These are phyloP conservation scores for Zopfochytrium polystomum DNA, from an alignment of 371 early-diverging fungal species.

Conservation along the genomic window DNA sequence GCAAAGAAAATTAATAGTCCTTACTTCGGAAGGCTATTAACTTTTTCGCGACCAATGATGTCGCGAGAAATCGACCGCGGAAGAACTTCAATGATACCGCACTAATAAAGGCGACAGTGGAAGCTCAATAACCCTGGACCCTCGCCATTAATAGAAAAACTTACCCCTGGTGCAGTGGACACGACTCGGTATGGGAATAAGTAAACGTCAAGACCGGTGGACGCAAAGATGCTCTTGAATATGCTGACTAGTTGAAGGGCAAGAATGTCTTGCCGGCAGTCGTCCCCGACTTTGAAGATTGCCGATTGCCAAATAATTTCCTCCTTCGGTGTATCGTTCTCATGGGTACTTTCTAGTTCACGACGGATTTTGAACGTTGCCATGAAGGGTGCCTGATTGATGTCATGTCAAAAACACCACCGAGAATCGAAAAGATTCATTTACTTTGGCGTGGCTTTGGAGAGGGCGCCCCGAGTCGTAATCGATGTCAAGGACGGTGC, in stretches of 20 bases:
- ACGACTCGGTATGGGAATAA: constrained; percentile 98
- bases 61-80: constrained; percentile 98
- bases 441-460: constrained; percentile 97
- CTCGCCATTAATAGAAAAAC: constrained; percentile 7
- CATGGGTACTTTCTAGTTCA: constrained; percentile 12
- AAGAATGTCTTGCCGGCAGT: constrained; percentile 98
- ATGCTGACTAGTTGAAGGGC: constrained; percentile 97
- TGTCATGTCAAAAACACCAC: constrained; percentile 4
- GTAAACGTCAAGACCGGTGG: constrained; percentile 90
- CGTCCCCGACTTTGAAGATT: constrained; percentile 99
- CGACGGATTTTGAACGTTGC: constrained; percentile 90
- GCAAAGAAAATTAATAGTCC: constrained; percentile 9
- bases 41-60: constrained; percentile 97
- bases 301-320: constrained; percentile 65
- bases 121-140: neutral
- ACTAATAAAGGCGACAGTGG: constrained; percentile 34
- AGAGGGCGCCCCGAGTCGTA: constrained; percentile 92
- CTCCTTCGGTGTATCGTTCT: constrained; percentile 8
- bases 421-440: neutral
- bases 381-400: constrained; percentile 92
- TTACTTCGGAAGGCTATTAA: constrained; percentile 90
- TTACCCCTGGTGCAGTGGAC: constrained; percentile 90
- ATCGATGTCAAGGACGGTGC: constrained; percentile 92
- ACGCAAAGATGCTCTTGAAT: constrained; percentile 94
- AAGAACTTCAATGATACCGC: constrained; percentile 99